A percentile compares a stretch with the other conserved stretches of the same genome.
Conservation (phyloP, 2,329 filamentous ascomycete species). For the Monosporascus sp. region DNA sequence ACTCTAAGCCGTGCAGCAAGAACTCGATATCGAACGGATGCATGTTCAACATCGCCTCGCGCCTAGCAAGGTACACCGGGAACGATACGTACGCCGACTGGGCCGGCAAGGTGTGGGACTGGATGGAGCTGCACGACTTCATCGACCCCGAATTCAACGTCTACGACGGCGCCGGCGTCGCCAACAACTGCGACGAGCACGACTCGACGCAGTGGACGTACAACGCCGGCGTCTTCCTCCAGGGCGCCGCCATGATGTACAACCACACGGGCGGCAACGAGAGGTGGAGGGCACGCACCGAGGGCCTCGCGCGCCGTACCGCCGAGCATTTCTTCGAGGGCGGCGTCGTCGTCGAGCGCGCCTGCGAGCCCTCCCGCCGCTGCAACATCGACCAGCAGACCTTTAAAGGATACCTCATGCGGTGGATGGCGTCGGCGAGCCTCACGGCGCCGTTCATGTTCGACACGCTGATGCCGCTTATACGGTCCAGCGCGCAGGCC, state of each 20-base stretch:
- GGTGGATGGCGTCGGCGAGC: constrained; percentile 56
- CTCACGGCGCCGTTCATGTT: constrained; percentile 50
- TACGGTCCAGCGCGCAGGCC: constrained; percentile 44
- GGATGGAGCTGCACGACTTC: constrained; percentile 51
- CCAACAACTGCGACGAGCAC: constrained; percentile 41
- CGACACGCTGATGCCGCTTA: constrained; percentile 43
- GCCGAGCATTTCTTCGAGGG: constrained; percentile 50
- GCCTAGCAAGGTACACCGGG: constrained; percentile 71
- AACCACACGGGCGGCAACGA: constrained; percentile 48
- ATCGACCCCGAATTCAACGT: constrained; percentile 51
- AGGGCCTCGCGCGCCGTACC: constrained; percentile 50
- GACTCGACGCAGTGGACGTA: constrained; percentile 63
- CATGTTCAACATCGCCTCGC: constrained; percentile 64
- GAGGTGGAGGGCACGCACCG: constrained; percentile 52
- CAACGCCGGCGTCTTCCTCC: constrained; percentile 61
- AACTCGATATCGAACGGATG: constrained; percentile 65
- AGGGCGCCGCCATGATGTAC: constrained; percentile 56
- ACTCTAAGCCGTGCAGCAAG: constrained; percentile 31
- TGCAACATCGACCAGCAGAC: constrained; percentile 69
- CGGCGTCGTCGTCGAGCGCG: constrained; percentile 56
- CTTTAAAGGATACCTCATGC: constrained; percentile 71
- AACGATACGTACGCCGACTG: constrained; percentile 74
- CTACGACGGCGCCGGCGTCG: constrained; percentile 48
- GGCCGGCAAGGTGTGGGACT: constrained; percentile 66
- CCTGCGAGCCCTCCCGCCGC: constrained; percentile 54